Conservation (phyloP, 805 yeast genomes). For the Candida vartiovaarae region DNA sequence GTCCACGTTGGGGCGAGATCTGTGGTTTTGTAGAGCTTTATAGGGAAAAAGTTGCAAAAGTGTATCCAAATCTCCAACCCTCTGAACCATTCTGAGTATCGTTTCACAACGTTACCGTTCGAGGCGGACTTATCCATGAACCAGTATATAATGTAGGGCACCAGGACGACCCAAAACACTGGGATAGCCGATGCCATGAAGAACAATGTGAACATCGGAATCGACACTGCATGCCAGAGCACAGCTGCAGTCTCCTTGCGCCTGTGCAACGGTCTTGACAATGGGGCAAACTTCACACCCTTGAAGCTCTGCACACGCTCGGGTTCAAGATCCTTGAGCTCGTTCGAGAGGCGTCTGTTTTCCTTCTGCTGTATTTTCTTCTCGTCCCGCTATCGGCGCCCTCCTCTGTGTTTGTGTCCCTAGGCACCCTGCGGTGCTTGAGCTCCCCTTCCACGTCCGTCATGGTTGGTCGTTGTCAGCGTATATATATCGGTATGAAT, state of each 20-base stretch:
- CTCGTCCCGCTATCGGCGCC: no score
- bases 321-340: background rate
- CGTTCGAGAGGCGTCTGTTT: background rate
- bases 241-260: slow-evolving; percentile 63
- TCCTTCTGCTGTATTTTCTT: no score
- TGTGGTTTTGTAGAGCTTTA: slow-evolving; percentile 56
- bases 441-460: background rate
- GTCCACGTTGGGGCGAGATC: slow-evolving; percentile 71
- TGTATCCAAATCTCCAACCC: slow-evolving; percentile 56
- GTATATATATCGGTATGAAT: no score
- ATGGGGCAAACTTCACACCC: slow-evolving; percentile 42
- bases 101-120: slow-evolving; percentile 58
- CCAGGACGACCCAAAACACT: slow-evolving; percentile 56
- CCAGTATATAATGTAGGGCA: slow-evolving; percentile 60
- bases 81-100: slow-evolving; percentile 53
- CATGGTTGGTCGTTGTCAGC: no score
- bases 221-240: slow-evolving; percentile 66
- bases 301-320: background rate
- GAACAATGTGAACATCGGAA: slow-evolving; percentile 51
- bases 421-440: background rate
- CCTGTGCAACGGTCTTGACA: slow-evolving; percentile 45
- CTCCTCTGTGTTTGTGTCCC: no score
- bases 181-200: slow-evolving; percentile 54
- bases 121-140: slow-evolving; percentile 58
- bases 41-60: slow-evolving; percentile 77